Evolutionary conservation across 352 stramenopile genomes (phyloP).

Genomic region (Ophiocytium majus): DNA sequence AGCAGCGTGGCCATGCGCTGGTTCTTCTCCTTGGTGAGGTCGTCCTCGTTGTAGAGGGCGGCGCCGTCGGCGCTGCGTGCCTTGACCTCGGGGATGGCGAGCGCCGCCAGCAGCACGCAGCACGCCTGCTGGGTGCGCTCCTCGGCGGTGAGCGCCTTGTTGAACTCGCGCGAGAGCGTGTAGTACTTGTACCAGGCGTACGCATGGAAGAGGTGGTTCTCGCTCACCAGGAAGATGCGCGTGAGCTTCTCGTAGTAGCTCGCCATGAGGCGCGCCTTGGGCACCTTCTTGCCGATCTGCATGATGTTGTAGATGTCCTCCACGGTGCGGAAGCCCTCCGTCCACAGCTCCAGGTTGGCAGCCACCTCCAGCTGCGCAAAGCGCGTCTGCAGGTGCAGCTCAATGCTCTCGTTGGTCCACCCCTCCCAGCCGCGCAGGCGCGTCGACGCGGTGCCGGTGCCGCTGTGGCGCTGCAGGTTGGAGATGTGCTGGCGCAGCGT

Average conservation of each 20-base stretch:
- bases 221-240: slow-evolving; percentile 80
- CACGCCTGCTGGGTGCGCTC: slow-evolving; percentile 40
- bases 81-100: slow-evolving; percentile 51
- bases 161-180: slow-evolving; percentile 44
- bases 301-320: slow-evolving; percentile 99
- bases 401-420: slow-evolving; percentile 88
- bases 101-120: slow-evolving; percentile 51
- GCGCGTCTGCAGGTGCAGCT: slow-evolving; percentile 90
- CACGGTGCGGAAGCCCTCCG: slow-evolving; percentile 95
- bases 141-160: slow-evolving; percentile 49
- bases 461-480: slow-evolving; percentile 84
- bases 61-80: not conserved
- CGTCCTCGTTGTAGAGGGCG: slow-evolving; percentile 35
- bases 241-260: slow-evolving; percentile 97
- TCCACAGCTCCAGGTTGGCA: slow-evolving; percentile 89
- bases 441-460: slow-evolving; percentile 27
- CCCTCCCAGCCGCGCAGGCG: slow-evolving; percentile 89
- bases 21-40: slow-evolving; percentile 56
- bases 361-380: slow-evolving; percentile 95
- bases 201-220: slow-evolving; percentile 57
- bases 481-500: slow-evolving; percentile 93
- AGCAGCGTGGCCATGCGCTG: slow-evolving; percentile 53
- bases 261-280: slow-evolving; percentile 89
- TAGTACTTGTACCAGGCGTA: slow-evolving; percentile 58
- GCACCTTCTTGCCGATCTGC: slow-evolving; percentile 64